Conservation (phyloP, 106 monocot species). For the Apostasia ramifera region DNA sequence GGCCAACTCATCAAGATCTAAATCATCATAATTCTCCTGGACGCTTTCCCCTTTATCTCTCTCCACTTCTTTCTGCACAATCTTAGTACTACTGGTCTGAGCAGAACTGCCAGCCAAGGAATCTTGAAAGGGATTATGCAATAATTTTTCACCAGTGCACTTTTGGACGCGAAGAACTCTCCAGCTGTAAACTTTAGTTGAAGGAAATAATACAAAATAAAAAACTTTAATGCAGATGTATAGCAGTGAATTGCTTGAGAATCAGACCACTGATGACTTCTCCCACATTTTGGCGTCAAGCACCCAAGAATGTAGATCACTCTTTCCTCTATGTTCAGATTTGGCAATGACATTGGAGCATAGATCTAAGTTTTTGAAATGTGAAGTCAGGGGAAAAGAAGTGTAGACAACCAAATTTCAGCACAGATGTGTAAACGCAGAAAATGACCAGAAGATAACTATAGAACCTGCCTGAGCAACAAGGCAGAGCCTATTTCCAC, state of each 20-base stretch:
- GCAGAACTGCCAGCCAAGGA: conserved; percentile 10
- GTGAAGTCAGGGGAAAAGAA: neutral
- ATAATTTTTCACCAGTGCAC: conserved; percentile 12
- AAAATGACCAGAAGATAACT: neutral
- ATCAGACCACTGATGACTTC: conserved; percentile 37
- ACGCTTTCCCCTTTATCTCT: conserved; percentile 7
- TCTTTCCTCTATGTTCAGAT: conserved; percentile 50
- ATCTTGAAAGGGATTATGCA: neutral
- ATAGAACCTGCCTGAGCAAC: conserved; percentile 51
- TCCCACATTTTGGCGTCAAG: conserved; percentile 34
- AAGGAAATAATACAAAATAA: neutral
- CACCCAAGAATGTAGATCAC: conserved; percentile 68
- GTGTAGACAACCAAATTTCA: neutral
- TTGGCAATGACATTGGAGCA: conserved; percentile 43
- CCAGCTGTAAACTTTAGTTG: conserved; percentile 44
- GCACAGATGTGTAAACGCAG: neutral
- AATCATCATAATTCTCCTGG: conserved; percentile 32
- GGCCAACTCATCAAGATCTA: conserved; percentile 53
- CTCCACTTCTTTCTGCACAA: neutral
- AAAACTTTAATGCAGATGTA: neutral
- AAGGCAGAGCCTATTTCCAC: conserved; percentile 56
- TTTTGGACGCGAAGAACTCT: conserved; percentile 63
- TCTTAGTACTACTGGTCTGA: neutral
- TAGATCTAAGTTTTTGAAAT: conserved; percentile 40
- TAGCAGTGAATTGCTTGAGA: too few species aligned